These are phyloP conservation scores for Diaporthe citri DNA, from an alignment of 2,329 filamentous ascomycete genomes.

Conservation along the genomic window DNA sequence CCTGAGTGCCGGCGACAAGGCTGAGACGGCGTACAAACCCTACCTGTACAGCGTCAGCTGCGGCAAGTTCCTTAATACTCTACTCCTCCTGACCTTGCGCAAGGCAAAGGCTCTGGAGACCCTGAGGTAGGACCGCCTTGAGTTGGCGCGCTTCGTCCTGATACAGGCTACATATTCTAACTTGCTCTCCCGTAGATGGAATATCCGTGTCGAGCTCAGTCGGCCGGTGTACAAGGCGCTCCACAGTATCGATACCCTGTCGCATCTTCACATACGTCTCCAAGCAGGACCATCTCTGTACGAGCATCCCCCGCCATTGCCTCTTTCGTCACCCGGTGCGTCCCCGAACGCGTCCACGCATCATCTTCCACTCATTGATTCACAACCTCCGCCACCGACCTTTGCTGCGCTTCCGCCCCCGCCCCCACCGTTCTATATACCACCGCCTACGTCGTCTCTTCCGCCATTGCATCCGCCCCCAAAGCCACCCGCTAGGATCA, in stretches of 20 bases:
- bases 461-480: slow-evolving; percentile 50
- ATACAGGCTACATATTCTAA: slow-evolving; percentile 29
- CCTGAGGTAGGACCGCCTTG: slow-evolving; percentile 61
- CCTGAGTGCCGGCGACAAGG: slow-evolving; percentile 63
- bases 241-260: slow-evolving; percentile 65
- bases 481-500: slow-evolving; percentile 53
- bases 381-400: slow-evolving; percentile 40
- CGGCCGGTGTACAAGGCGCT: slow-evolving; percentile 68
- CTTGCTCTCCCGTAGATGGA: slow-evolving; percentile 61
- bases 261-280: slow-evolving; percentile 69
- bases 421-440: slow-evolving; percentile 44
- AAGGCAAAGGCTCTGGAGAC: slow-evolving; percentile 67
- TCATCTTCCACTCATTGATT: slow-evolving; percentile 35
- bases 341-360: slow-evolving; percentile 40
- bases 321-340: slow-evolving; percentile 46
- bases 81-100: slow-evolving; percentile 68
- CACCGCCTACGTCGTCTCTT: slow-evolving; percentile 43
- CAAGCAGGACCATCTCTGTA: slow-evolving; percentile 70
- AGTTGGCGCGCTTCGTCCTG: background rate
- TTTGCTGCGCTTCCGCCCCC: slow-evolving; percentile 40
- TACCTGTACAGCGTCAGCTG: slow-evolving; percentile 68
- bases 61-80: slow-evolving; percentile 74
- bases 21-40: slow-evolving; percentile 65
- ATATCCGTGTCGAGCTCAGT: slow-evolving; percentile 73
- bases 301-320: slow-evolving; percentile 61